A percentile compares a stretch with the other conserved stretches of the same genome.
Conservation (phyloP, 1,139 yeast genomes). For the Chernovozyma sophiae-reginae region DNA sequence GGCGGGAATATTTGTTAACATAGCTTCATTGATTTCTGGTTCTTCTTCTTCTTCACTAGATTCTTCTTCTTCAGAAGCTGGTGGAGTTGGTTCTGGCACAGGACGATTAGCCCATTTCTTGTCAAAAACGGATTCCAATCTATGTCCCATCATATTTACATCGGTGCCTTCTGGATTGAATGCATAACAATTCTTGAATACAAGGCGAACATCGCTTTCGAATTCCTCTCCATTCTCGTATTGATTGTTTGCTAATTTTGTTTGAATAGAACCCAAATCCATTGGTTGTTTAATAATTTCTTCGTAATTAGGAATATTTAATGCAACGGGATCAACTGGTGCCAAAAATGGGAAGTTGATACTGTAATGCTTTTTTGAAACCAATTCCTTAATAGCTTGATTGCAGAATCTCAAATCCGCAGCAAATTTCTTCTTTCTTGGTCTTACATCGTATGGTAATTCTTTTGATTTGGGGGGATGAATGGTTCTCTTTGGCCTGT, state of each 20-base stretch:
- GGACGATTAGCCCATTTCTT: slow-evolving; percentile 91
- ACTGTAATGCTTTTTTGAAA: slow-evolving; percentile 76
- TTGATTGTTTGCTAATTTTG: slow-evolving; percentile 77
- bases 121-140: slow-evolving; percentile 79
- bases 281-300: slow-evolving; percentile 87
- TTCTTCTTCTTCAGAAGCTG: slow-evolving; percentile 30
- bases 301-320: slow-evolving; percentile 85
- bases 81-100: slow-evolving; percentile 56
- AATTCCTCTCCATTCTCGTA: slow-evolving; percentile 88
- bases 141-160: slow-evolving; percentile 92
- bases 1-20: slow-evolving; percentile 75
- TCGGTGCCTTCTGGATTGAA: slow-evolving; percentile 97
- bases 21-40: slow-evolving; percentile 68
- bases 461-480: slow-evolving; percentile 97
- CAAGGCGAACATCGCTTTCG: slow-evolving; percentile 74
- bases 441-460: slow-evolving; percentile 84
- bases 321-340: slow-evolving; percentile 94
- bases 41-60: slow-evolving; percentile 52
- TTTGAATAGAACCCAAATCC: slow-evolving; percentile 86
- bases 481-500: slow-evolving; percentile 88
- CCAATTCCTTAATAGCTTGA: slow-evolving; percentile 75
- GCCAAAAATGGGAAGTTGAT: slow-evolving; percentile 86
- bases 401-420: slow-evolving; percentile 86
- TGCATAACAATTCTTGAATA: slow-evolving; percentile 82
- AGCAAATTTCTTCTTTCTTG: slow-evolving; percentile 87